phyloP scores from a whole-genome alignment of 2,329 filamentous ascomycete species.

The Trichoderma oligosporum region DNA sequence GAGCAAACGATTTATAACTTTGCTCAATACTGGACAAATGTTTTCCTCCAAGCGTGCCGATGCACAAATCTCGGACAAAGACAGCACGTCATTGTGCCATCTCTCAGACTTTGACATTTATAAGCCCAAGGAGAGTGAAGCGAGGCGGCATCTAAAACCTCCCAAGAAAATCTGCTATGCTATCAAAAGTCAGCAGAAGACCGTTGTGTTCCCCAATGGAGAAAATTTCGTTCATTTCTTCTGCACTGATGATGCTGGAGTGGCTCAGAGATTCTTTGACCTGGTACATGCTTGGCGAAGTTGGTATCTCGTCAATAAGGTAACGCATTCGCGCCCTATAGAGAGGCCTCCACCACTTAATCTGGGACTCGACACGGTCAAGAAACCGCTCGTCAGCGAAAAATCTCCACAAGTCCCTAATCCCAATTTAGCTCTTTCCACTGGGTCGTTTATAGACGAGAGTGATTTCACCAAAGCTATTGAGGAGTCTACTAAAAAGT shows the following conservation, averaged over 20 bases:
- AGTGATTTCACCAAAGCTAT: constrained; percentile 20
- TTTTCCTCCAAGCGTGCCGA: constrained; percentile 65
- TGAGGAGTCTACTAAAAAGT: constrained; percentile 19
- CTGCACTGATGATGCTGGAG: constrained; percentile 65
- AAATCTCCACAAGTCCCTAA: constrained; percentile 5
- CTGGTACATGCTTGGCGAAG: constrained; percentile 79
- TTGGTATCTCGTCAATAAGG: constrained; percentile 80
- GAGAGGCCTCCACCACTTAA: constrained; percentile 24
- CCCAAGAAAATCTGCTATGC: constrained; percentile 85
- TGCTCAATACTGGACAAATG: constrained; percentile 71
- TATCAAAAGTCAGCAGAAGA: constrained; percentile 88
- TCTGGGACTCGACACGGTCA: constrained; percentile 6
- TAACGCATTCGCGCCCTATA: constrained; percentile 48
- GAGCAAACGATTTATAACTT: constrained; percentile 77
- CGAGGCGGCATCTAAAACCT: constrained; percentile 68
- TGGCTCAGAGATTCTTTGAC: constrained; percentile 66
- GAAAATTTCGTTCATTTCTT: constrained; percentile 93
- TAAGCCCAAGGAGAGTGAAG: constrained; percentile 64
- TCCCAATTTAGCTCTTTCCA: not conserved
- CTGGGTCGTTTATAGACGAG: constrained; percentile 20
- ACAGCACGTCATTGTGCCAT: constrained; percentile 70
- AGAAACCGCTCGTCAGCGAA: constrained; percentile 1
- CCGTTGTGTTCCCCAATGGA: constrained; percentile 73
- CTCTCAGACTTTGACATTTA: constrained; percentile 93
- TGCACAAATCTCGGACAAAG: constrained; percentile 59